These are phyloP conservation scores for Agrostemma githago DNA, from an alignment of 148 eudicot species.

Conservation along the genomic window DNA sequence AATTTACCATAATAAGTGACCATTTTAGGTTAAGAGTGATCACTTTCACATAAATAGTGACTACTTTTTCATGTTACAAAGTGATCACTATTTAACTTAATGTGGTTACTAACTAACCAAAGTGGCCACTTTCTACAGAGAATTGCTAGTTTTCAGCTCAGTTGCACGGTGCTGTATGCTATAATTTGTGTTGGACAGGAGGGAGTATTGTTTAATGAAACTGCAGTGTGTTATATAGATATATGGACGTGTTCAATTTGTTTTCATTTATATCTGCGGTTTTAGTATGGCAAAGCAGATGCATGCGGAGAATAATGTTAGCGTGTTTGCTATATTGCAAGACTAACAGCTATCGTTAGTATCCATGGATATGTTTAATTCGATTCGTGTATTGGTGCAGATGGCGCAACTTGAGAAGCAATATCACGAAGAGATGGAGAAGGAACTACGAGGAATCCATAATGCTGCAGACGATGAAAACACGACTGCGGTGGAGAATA, in stretches of 20 bases:
- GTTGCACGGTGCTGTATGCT: no score
- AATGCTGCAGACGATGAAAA: conserved; percentile 17
- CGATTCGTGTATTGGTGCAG: conserved; percentile 29
- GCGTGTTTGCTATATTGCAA: not conserved
- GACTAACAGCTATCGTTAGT: not conserved
- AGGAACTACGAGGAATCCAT: conserved; percentile 47
- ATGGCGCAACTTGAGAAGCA: conserved; percentile 45
- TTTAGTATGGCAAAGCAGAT: not conserved
- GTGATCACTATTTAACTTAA: no score
- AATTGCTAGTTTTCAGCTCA: no score
- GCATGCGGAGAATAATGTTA: not conserved
- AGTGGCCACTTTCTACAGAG: no score
- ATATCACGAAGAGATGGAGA: conserved; percentile 62
- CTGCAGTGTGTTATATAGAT: not conserved
- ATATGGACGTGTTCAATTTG: not conserved
- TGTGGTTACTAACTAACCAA: no score
- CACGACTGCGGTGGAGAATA: conserved; percentile 23
- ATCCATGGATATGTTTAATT: not conserved
- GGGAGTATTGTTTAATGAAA: not conserved
- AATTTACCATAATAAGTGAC: no score
- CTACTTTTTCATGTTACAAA: no score
- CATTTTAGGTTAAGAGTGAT: no score
- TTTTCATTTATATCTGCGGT: not conserved
- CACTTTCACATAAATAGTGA: no score
- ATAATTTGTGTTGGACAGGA: not conserved